Evolutionary conservation across 441 rosid species (phyloP).

Genomic region (Eutrema salsugineum): DNA sequence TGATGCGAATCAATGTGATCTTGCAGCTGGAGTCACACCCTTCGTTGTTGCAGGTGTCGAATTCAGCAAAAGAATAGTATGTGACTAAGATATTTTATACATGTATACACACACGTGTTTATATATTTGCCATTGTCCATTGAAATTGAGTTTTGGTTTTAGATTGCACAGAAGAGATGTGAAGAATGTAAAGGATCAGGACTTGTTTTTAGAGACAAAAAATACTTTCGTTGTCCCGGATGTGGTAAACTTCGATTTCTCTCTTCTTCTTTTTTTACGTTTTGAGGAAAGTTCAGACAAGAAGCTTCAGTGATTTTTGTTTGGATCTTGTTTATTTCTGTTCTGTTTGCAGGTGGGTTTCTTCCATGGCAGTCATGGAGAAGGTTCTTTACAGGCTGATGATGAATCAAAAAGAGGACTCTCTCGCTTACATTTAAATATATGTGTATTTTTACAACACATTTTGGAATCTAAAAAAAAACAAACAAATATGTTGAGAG

Average conservation of each 20-base stretch:
- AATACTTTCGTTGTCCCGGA: conserved; percentile 58
- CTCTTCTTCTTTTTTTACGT: background rate
- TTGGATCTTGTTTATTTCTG: background rate
- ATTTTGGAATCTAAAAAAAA: background rate
- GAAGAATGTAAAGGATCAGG: conserved; percentile 68
- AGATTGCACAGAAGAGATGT: conserved; percentile 81
- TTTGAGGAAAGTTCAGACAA: background rate
- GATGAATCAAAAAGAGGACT: background rate
- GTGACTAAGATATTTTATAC: background rate
- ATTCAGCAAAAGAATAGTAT: conserved; percentile 86
- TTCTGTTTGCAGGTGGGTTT: conserved; percentile 64
- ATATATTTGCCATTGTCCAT: background rate
- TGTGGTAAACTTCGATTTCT: conserved; percentile 47
- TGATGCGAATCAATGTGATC: background rate
- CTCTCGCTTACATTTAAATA: background rate
- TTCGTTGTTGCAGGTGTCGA: conserved; percentile 89
- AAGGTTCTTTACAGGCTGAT: conserved; percentile 80
- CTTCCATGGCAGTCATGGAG: conserved; percentile 96
- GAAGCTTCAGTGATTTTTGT: background rate
- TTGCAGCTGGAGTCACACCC: conserved; percentile 79
- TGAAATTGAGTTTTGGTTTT: conserved; percentile 9
- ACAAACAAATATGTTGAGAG: conserved; percentile 11
- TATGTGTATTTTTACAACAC: conserved; percentile 20
- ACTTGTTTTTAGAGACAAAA: conserved; percentile 52
- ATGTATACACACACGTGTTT: background rate